These are phyloP conservation scores for Termitomyces sp. DNA, from an alignment of 1,284 basidiomycete genomes.

Conservation along the genomic window DNA sequence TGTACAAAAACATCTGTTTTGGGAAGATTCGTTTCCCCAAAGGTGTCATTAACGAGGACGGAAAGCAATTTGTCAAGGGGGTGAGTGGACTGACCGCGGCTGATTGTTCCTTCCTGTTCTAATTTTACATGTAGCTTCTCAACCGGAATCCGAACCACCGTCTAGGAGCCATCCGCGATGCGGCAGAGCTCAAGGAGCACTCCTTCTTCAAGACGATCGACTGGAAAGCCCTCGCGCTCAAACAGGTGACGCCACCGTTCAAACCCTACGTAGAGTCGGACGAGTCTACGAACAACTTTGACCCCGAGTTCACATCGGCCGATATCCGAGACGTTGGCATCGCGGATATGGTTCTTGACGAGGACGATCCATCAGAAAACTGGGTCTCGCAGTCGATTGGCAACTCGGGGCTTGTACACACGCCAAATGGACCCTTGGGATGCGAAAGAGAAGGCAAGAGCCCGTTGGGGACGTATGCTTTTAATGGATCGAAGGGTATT, in stretches of 20 bases:
- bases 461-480: conserved; percentile 14
- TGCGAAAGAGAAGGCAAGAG: conserved; percentile 39
- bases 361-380: conserved; percentile 70
- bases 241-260: conserved; percentile 96
- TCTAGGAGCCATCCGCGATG: conserved; percentile 86
- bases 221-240: conserved; percentile 81
- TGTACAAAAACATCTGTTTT: conserved; percentile 99
- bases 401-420: conserved; percentile 39
- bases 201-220: conserved; percentile 93
- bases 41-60: conserved; percentile 95
- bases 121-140: conserved; percentile 59
- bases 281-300: conserved; percentile 97
- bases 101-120: conserved; percentile 14
- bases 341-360: conserved; percentile 52
- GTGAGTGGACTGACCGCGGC: conserved; percentile 51
- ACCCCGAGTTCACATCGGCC: conserved; percentile 93
- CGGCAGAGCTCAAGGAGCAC: conserved; percentile 94
- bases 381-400: conserved; percentile 53
- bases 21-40: conserved; percentile 99
- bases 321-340: conserved; percentile 74
- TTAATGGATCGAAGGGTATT: conserved; percentile 41
- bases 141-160: conserved; percentile 98
- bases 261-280: conserved; percentile 98
- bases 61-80: conserved; percentile 99
- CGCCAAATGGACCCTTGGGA: conserved; percentile 71